Evolutionary conservation across 1,284 basidiomycete species (phyloP).

Genomic region (Volvariella surrecta): DNA sequence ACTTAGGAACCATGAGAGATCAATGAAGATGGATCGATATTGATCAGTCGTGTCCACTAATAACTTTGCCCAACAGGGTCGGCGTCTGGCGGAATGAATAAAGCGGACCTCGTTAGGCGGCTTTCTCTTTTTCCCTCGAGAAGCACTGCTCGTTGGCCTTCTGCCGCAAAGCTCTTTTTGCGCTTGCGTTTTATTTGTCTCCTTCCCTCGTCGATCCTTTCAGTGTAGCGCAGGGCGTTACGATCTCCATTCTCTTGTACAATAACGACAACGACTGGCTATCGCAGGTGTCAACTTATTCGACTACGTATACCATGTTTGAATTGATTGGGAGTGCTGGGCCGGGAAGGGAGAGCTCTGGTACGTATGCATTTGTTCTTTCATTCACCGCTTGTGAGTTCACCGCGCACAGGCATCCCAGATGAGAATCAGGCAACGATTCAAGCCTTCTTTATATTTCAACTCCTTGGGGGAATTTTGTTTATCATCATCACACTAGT

Average conservation of each 20-base stretch:
- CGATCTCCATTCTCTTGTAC: neutral
- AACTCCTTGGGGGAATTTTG: conserved; percentile 15
- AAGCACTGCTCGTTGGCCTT: neutral
- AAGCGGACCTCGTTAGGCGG: neutral
- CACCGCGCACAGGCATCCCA: conserved; percentile 8
- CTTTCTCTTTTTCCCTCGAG: neutral
- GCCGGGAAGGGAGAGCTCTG: neutral
- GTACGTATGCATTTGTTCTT: neutral
- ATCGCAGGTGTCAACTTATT: neutral
- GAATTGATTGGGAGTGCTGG: neutral
- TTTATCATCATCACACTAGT: conserved; percentile 18
- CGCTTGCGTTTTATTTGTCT: no score
- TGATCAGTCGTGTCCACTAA: no score
- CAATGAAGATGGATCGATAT: no score
- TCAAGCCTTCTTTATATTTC: conserved; percentile 18
- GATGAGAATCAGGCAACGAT: conserved; percentile 8
- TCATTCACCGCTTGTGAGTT: neutral
- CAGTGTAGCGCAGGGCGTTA: no score
- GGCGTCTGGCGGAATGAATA: no score
- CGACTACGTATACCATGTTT: neutral
- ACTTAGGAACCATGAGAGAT: no score
- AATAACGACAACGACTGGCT: neutral
- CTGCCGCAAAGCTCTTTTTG: neutral
- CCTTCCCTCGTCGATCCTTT: no score
- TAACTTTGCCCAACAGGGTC: no score